phyloP scores from a whole-genome alignment of 768 basidiomycete genomes.

The Tubosaeta brunneosetosa region DNA sequence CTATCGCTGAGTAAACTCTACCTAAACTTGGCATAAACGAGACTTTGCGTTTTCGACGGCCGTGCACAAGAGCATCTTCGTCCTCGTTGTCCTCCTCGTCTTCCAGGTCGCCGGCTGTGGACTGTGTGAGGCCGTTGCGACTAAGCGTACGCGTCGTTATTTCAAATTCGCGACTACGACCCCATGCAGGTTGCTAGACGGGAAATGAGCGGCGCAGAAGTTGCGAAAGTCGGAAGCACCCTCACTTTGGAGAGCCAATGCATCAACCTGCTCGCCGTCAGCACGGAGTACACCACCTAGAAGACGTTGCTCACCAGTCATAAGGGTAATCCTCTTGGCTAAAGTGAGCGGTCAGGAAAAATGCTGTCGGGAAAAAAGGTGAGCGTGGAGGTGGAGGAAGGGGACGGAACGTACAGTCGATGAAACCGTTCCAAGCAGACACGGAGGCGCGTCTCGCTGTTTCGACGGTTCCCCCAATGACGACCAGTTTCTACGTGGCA shows the following conservation, averaged over 20 bases:
- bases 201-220: constrained; percentile 13
- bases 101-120: constrained; percentile 71
- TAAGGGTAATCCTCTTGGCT: constrained; percentile 85
- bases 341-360: constrained; percentile 88
- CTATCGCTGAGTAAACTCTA: constrained; percentile 32
- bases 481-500: constrained; percentile 69
- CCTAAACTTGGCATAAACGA: constrained; percentile 84
- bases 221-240: constrained; percentile 4
- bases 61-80: constrained; percentile 56
- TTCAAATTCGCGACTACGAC: constrained; percentile 82
- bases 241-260: constrained; percentile 81
- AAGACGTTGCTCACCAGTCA: constrained; percentile 54
- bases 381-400: constrained; percentile 4
- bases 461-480: constrained; percentile 86
- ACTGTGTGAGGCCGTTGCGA: constrained; percentile 59
- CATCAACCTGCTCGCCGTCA: constrained; percentile 58
- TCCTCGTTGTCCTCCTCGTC: constrained; percentile 71
- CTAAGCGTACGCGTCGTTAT: constrained; percentile 76
- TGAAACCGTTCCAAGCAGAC: constrained; percentile 86
- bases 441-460: constrained; percentile 76
- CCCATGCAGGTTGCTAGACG: constrained; percentile 83
- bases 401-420: constrained; percentile 55
- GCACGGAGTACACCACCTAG: background rate
- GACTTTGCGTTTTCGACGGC: constrained; percentile 71
- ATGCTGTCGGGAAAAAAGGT: constrained; percentile 43